Evolutionary conservation across 192 early-diverging fungal genomes (phyloP), one percentile per base, ranked within the genome.

Genomic region (Helicostylum pulchrum): DNA sequence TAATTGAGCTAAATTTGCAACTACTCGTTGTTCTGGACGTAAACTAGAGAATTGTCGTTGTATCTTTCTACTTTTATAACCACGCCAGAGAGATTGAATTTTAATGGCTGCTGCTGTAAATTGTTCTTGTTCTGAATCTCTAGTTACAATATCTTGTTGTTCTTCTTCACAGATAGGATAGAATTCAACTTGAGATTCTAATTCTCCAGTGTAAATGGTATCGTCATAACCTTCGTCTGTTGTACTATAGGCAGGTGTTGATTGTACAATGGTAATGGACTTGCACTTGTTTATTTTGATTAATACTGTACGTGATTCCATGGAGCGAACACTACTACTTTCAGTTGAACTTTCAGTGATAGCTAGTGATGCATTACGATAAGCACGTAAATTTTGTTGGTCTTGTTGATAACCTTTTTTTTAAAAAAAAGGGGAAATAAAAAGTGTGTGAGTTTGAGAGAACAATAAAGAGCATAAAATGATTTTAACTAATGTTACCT

Each of bases 201-300:
- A 39, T 30, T 64, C 62, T 15, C 17, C 4, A n/a, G 49, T 43
- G 6, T 70, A 20, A 8, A 55, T 43, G 8, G 39, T 51, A n/a
- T 57, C 46, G 17, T 70, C 61, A 42, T 57, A 66, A 19, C 55
- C 61, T 34, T 70, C 68, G 46, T 70, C 68, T 20, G 46, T 44
- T 7, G 34, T 19, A 36, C 48, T 49, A 14, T 32, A 32, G 2
- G 61, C 49, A 12, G 49, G 30, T n/a, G 48, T 31, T 23, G 44
- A 6, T 21, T 62, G 43, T 14, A 26, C 47, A 10, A 36, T 32
- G 17, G 31, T 39, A 15, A 56, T 34, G 17, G 31, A 34, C n/a
- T 50, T 62, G 9, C 14, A 51, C 10, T 64, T 50, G 15, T 34
- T 42, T 15, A 34, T 50, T 11, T 53, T 53, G 15, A 64, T 31